Evolutionary conservation across 1,139 yeast species (phyloP).

Genomic region (Hansenula lynferdii): DNA sequence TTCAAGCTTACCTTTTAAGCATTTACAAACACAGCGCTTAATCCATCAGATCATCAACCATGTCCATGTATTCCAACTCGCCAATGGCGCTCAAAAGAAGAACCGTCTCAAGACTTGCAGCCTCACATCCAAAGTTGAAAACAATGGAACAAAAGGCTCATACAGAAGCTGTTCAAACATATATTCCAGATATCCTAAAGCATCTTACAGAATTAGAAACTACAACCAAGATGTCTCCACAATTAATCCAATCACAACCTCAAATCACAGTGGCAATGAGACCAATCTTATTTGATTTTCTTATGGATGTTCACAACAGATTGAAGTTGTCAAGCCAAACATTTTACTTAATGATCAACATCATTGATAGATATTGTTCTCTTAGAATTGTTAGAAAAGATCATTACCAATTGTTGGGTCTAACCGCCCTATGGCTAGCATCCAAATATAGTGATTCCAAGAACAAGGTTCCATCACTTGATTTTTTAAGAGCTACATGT

Average conservation of each 20-base stretch:
- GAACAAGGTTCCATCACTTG: constrained; percentile 55
- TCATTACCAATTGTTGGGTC: constrained; percentile 64
- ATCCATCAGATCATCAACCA: neutral
- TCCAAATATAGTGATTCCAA: constrained; percentile 70
- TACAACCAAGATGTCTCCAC: constrained; percentile 38
- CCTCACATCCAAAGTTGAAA: constrained; percentile 18
- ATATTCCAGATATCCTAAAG: constrained; percentile 18
- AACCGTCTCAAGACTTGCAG: constrained; percentile 17
- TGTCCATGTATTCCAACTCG: constrained; percentile 14
- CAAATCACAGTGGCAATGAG: constrained; percentile 90
- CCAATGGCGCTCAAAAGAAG: constrained; percentile 21
- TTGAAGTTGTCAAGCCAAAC: constrained; percentile 76
- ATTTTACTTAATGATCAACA: constrained; percentile 72
- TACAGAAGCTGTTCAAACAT: constrained; percentile 22
- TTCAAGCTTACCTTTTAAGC: no score
- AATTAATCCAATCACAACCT: constrained; percentile 85
- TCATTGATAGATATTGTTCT: constrained; percentile 88
- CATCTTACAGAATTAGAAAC: constrained; percentile 27
- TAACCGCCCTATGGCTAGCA: constrained; percentile 70
- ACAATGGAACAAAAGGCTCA: constrained; percentile 40
- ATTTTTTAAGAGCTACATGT: constrained; percentile 42
- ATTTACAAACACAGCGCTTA: neutral
- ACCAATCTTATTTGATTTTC: constrained; percentile 77
- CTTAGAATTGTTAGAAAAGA: constrained; percentile 74
- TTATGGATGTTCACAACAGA: constrained; percentile 79